Base-by-base conservation (phyloP, 2,329 filamentous ascomycete species). In the Beauveria sp. region DNA sequence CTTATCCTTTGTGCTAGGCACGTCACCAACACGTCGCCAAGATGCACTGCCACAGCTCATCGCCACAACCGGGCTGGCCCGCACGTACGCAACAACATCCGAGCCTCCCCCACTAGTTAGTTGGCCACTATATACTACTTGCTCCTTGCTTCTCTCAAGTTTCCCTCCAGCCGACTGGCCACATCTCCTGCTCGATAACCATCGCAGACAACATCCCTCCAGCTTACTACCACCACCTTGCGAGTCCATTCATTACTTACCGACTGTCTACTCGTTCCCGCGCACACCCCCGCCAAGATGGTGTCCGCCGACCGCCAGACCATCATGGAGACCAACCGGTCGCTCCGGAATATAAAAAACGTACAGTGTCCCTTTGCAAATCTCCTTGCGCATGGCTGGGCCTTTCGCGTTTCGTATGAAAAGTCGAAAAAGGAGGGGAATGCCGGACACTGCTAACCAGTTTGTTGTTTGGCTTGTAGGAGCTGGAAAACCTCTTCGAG, bases 401-500 rank as follows among this genome's bases (percentile, higher is more conserved):
- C 16, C 28, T 38, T 38, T 38, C 2, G 18, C 16, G 24, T 7
- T 18, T 50, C 12, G 26, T 18, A 1, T 26, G 18, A 50, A 6
- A 3, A 38, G 12, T 12, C 1, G 10, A 22, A 16, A 10, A 28
- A 6, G 14, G 16, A 43, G 18, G 8, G 14, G 0, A 20, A 30
- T 7, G 30, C 2, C 3, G 30, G 30, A 16, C 34, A 26, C 4
- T 49, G 28, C 60, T 62, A 54, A 62, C 47, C 18, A 38, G 12
- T 30, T 20, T 26, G 28, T 22, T 8, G 10, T 38, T 38, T 14
- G 34, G 12, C 4, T 24, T 47, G 12, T 67, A 96, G 93, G 93
- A 97, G 78, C 89, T 97, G 63, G 92, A 96, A 75, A 89, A 87
- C 67, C 89, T 98, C 64, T 84, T 91, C 67, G 93, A 96, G 73